A percentile compares a stretch with the other conserved stretches of the same genome.
Conservation (phyloP, 345 rosid genomes). For the Dipteronia sinensis region DNA sequence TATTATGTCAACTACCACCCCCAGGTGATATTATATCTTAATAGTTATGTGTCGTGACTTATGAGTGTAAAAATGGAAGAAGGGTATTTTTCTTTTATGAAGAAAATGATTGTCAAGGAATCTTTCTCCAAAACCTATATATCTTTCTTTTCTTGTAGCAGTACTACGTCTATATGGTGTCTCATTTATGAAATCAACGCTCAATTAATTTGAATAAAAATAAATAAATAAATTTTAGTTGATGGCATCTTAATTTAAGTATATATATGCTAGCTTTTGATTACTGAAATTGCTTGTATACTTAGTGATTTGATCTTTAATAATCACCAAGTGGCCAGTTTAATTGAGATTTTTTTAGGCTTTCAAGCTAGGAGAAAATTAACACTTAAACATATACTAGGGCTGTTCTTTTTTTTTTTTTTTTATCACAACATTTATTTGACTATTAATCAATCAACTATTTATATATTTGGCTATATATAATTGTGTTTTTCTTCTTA, state of each 20-base stretch:
- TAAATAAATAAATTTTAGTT: too few species aligned
- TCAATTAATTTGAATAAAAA: background rate
- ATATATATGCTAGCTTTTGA: background rate
- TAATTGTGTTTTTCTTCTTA: background rate
- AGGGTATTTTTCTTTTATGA: background rate
- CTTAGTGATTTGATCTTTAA: background rate
- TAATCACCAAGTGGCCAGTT: background rate
- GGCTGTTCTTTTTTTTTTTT: too few species aligned
- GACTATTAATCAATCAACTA: too few species aligned
- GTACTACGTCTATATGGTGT: background rate
- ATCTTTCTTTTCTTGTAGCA: conserved; percentile 1
- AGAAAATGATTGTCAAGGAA: conserved; percentile 10
- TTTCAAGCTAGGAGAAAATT: too few species aligned
- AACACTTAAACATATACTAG: too few species aligned
- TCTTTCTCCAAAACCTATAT: conserved; percentile 11
- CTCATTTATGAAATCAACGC: background rate
- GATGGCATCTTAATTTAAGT: background rate
- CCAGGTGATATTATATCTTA: background rate
- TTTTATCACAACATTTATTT: too few species aligned
- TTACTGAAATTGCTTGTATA: background rate
- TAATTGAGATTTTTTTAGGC: too few species aligned
- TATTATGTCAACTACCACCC: conserved; percentile 9
- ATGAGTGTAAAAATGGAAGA: conserved; percentile 5
- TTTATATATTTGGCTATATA: background rate
- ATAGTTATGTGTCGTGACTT: background rate